A percentile compares a stretch with the other conserved stretches of the same genome.
Conservation (phyloP, 768 basidiomycete genomes). For the Suillus subaureus region DNA sequence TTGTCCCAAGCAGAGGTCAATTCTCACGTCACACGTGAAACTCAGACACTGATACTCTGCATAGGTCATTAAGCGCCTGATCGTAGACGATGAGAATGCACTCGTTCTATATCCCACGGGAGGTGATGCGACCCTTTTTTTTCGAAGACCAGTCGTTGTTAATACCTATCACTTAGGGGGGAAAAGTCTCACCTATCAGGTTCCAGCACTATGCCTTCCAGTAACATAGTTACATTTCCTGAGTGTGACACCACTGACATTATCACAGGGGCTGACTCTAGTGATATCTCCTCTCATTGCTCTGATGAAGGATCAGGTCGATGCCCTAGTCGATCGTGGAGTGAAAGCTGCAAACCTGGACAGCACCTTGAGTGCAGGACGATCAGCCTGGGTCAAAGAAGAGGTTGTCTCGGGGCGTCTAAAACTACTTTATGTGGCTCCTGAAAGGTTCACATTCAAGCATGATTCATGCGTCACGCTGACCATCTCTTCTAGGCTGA, state of each 20-base stretch:
- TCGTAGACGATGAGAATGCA: conserved; percentile 43
- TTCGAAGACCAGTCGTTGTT: neutral
- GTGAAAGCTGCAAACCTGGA: conserved; percentile 44
- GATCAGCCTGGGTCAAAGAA: conserved; percentile 35
- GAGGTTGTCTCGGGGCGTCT: conserved; percentile 40
- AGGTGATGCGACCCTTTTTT: conserved; percentile 15
- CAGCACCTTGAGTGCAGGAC: conserved; percentile 36
- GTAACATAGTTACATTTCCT: conserved; percentile 15
- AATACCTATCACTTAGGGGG: conserved; percentile 26
- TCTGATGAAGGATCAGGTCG: conserved; percentile 44
- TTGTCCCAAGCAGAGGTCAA: conserved; percentile 41
- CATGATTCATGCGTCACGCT: neutral
- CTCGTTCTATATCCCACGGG: conserved; percentile 47
- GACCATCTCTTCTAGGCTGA: conserved; percentile 31
- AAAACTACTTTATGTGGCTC: conserved; percentile 52
- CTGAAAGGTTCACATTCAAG: conserved; percentile 35
- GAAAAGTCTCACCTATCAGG: conserved; percentile 42
- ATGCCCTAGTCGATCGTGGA: conserved; percentile 33
- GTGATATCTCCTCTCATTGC: conserved; percentile 41
- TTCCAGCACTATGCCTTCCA: conserved; percentile 42
- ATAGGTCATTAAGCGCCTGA: conserved; percentile 39
- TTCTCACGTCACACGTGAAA: neutral
- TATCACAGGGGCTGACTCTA: conserved; percentile 30
- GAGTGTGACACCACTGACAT: neutral
- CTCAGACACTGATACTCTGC: neutral